phyloP scores from a whole-genome alignment of 176 grass and related monocot genomes.

The Oryza glaberrima region DNA sequence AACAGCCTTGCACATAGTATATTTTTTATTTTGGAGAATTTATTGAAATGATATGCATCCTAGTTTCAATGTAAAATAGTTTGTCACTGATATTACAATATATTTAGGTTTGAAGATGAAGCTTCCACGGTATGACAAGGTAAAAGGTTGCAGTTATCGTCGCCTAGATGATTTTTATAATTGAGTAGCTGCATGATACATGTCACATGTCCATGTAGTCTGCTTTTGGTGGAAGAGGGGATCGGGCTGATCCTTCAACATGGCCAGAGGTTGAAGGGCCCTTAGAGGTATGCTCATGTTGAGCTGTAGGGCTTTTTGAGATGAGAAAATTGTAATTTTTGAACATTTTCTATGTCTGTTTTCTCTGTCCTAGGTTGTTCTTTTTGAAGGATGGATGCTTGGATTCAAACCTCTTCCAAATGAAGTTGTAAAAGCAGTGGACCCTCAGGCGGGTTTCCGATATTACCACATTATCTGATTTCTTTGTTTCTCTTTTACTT shows the following conservation, averaged over 20 bases:
- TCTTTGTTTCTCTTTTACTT: constrained; percentile 22
- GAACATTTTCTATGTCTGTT: constrained; percentile 25
- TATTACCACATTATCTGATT: constrained; percentile 27
- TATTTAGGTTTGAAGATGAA: constrained; percentile 93
- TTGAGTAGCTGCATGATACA: constrained; percentile 43
- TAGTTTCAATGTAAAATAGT: constrained; percentile 17
- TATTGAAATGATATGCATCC: not conserved
- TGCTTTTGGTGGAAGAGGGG: constrained; percentile 91
- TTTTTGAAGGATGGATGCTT: constrained; percentile 99
- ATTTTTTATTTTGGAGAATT: constrained; percentile 11
- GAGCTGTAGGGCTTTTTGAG: not conserved
- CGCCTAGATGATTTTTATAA: constrained; percentile 27
- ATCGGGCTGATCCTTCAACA: constrained; percentile 84
- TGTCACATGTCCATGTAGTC: constrained; percentile 70
- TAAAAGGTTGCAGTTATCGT: constrained; percentile 55
- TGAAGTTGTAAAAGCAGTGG: constrained; percentile 84
- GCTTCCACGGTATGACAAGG: constrained; percentile 95
- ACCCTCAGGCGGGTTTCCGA: constrained; percentile 66
- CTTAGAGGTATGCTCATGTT: constrained; percentile 61
- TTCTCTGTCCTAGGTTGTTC: constrained; percentile 70
- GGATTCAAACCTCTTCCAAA: constrained; percentile 95
- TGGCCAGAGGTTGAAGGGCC: constrained; percentile 97
- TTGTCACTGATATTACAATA: constrained; percentile 31
- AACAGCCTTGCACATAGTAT: not conserved
- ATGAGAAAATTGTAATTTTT: constrained; percentile 30